phyloP scores from a whole-genome alignment of 2,329 filamentous ascomycete genomes.

The Fusarium pseudoanthophilum region DNA sequence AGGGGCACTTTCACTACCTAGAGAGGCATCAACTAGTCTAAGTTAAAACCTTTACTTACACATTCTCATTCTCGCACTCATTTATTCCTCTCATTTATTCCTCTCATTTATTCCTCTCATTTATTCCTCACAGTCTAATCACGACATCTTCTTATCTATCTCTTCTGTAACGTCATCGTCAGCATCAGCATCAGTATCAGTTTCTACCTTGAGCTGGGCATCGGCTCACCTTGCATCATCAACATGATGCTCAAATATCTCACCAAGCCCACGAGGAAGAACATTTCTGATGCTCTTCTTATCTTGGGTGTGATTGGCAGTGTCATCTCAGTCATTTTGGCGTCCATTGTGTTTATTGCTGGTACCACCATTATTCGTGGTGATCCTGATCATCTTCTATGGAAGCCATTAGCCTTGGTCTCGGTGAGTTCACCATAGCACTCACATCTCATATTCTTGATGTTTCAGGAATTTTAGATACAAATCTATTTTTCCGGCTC shows the following conservation, averaged over 20 bases:
- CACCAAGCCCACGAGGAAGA: conserved; percentile 29
- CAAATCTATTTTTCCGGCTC: neutral
- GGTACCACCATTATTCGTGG: conserved; percentile 38
- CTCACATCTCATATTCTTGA: neutral
- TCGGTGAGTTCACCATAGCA: conserved; percentile 35
- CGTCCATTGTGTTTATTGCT: conserved; percentile 34
- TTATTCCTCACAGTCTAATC: neutral
- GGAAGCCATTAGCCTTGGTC: conserved; percentile 40
- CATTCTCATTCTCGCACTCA: conserved; percentile 1
- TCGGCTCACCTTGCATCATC: conserved; percentile 12
- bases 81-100: neutral
- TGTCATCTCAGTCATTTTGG: conserved; percentile 32
- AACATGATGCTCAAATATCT: conserved; percentile 27
- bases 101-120: neutral
- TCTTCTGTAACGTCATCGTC: conserved; percentile 20
- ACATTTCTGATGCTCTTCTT: conserved; percentile 29
- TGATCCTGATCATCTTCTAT: conserved; percentile 28
- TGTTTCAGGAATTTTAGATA: neutral
- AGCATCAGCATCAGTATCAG: neutral
- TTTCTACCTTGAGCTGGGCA: conserved; percentile 7
- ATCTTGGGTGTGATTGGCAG: conserved; percentile 37
- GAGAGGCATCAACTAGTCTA: neutral
- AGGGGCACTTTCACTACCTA: conserved; percentile 17
- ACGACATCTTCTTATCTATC: neutral
- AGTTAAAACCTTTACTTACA: neutral